phyloP scores from a whole-genome alignment of 2,329 filamentous ascomycete species.

The Hypocreales sp. region DNA sequence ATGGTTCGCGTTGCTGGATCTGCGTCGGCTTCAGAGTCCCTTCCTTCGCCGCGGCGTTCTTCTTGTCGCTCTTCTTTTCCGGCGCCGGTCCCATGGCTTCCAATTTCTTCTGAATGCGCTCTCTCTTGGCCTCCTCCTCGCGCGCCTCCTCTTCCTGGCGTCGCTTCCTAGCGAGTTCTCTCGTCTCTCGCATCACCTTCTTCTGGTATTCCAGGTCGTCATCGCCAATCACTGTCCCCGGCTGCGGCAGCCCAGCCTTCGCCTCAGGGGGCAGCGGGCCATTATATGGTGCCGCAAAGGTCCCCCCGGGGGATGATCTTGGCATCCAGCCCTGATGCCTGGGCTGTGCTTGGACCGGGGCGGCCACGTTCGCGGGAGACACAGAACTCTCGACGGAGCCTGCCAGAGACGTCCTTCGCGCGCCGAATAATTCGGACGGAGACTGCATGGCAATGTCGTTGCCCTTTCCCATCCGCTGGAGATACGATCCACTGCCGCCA shows the following conservation, averaged over 20 bases:
- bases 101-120: constrained; percentile 57
- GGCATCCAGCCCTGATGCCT: constrained; percentile 13
- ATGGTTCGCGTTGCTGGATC: constrained; percentile 18
- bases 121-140: constrained; percentile 57
- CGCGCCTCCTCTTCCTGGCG: constrained; percentile 51
- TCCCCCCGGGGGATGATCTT: constrained; percentile 26
- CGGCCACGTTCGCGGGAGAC: constrained; percentile 21
- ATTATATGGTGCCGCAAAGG: constrained; percentile 24
- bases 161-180: constrained; percentile 54
- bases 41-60: constrained; percentile 24
- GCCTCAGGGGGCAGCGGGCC: constrained; percentile 11
- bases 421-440: constrained; percentile 24
- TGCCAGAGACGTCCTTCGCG: constrained; percentile 32
- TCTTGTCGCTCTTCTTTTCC: constrained; percentile 42
- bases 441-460: constrained; percentile 25
- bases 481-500: constrained; percentile 60
- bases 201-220: constrained; percentile 48
- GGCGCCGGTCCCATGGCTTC: constrained; percentile 52
- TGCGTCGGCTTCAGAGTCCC: constrained; percentile 21
- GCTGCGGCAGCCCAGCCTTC: constrained; percentile 15
- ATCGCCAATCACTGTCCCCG: constrained; percentile 22
- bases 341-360: constrained; percentile 11
- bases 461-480: constrained; percentile 36
- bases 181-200: constrained; percentile 58
- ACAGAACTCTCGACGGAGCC: constrained; percentile 34